Evolutionary conservation across 176 grass and related monocot genomes (phyloP).

Genomic region (Cenchrus purpureus): DNA sequence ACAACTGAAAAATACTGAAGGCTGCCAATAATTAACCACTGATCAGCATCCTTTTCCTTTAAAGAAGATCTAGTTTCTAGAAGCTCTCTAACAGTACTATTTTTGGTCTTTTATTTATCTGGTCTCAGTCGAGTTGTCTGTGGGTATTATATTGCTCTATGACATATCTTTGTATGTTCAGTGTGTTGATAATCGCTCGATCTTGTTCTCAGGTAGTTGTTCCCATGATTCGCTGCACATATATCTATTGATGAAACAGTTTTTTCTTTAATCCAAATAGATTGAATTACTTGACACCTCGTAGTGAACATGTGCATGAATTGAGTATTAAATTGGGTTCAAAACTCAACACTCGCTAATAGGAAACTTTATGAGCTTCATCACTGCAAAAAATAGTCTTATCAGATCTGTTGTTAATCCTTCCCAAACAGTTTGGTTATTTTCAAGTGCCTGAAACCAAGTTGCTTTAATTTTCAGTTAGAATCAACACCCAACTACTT

Average conservation of each 20-base stretch:
- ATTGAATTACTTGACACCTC: neutral
- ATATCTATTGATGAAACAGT: neutral
- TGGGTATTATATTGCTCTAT: neutral
- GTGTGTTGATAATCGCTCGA: neutral
- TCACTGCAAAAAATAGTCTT: neutral
- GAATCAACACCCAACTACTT: neutral
- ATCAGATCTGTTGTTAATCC: neutral
- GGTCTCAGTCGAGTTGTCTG: neutral
- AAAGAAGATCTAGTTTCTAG: neutral
- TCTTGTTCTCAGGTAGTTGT: neutral
- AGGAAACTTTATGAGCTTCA: neutral
- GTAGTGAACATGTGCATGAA: conserved; percentile 2
- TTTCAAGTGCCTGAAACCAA: neutral
- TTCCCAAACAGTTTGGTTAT: neutral
- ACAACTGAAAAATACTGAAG: neutral
- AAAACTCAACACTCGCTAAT: neutral
- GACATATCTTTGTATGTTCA: neutral
- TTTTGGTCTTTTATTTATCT: neutral
- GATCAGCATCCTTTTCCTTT: neutral
- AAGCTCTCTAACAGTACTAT: neutral
- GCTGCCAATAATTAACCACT: too few species aligned
- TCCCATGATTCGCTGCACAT: neutral
- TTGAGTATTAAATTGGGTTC: neutral
- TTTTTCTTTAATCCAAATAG: neutral
- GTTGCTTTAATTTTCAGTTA: neutral